Evolutionary conservation across 208 protist species (phyloP).

Genomic region (Acanthamoeba polyphaga): DNA sequence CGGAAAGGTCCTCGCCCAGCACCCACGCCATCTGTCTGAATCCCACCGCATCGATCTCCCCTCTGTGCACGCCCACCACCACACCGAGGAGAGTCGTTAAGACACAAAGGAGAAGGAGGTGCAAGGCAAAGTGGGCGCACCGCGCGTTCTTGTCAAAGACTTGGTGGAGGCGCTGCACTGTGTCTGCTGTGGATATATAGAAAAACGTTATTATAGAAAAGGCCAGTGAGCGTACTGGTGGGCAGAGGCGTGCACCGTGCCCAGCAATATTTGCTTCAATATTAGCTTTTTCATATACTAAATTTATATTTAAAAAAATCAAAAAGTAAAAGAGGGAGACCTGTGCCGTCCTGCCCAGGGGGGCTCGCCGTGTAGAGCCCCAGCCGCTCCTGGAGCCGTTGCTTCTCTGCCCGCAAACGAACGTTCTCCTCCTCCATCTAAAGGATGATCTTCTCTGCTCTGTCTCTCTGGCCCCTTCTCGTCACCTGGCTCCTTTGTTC

Average conservation of each 20-base stretch:
- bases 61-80: neutral
- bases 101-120: no score
- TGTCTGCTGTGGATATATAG: neutral
- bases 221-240: neutral
- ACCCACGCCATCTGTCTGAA: constrained; percentile 18
- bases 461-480: neutral
- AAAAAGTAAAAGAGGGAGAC: neutral
- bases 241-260: neutral
- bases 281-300: no score
- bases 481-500: no score
- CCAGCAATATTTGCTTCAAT: no score
- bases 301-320: neutral
- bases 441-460: neutral
- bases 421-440: constrained; percentile 22
- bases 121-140: neutral
- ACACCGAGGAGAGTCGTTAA: neutral
- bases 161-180: neutral
- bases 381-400: neutral
- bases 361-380: neutral
- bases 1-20: constrained; percentile 21
- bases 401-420: constrained; percentile 11
- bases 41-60: constrained; percentile 19
- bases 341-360: neutral
- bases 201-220: neutral
- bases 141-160: neutral